Base-by-base conservation (phyloP, 1,284 basidiomycete species). In the Pascua sp. region DNA sequence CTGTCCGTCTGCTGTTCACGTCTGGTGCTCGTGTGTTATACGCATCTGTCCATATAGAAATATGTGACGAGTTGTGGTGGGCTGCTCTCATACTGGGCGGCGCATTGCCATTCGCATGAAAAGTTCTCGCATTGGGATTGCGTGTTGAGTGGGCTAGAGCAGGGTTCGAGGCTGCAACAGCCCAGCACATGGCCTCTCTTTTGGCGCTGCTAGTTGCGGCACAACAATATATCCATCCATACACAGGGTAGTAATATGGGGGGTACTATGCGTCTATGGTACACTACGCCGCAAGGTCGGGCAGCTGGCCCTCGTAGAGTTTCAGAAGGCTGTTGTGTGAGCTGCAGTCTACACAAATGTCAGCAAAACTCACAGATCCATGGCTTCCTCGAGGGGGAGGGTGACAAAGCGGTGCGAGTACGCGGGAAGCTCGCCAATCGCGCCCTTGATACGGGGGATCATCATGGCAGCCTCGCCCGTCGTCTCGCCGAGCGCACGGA, bases 371-470 rank as follows among this genome's bases (percentile, higher is more conserved):
- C 57, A 79, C 49, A 85, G 82, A 69, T 90, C 88, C 86, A 91
- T 89, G 54, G 91, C 89, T 69, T 89, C 85, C 75, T 91, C 89
- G 56, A 93, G 79, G 2, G 90, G 88, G 57, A 82, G 77, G 5
- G 89, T 89, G 10, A 89, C 90, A 65, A 90, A 91, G 72, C 91
- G 89, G 65, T 93, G 86, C 47, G 91, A 88, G 67, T 90, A 90
- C 62, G 88, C 86, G 1, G 90, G 91, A 16, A 92, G 71, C 53
- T 90, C 87, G 68, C 88, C 87, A 47, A 91, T 77, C 63, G 84
- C 89, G 73, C 89, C 86, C 1, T 88, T 88, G 38, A 90, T 86
- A 68, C 85, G 88, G 67, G 42, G 89, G 84, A 78, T 88, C 87
- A 88, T 86, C 44, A 68, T 70, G 43, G 72, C 90, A 11, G 91